A percentile compares a stretch with the other conserved stretches of the same genome.
Evolutionary conservation across 2,329 filamentous ascomycete species (phyloP).

Genomic region (Paecilomyces variotii): DNA sequence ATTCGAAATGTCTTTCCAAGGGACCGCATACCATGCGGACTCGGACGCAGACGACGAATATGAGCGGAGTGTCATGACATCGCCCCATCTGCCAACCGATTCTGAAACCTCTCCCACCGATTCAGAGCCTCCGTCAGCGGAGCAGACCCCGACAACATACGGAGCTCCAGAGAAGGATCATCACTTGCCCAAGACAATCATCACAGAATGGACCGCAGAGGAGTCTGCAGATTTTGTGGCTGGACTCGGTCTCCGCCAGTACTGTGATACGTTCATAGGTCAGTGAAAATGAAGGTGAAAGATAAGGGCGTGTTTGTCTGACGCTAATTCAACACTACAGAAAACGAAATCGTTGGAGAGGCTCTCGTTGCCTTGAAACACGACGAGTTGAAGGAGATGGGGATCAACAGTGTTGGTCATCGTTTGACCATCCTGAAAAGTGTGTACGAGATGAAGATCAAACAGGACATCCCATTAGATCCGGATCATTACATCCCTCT

Average conservation of each 20-base stretch:
- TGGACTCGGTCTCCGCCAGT: conserved; percentile 71
- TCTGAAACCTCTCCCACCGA: conserved; percentile 51
- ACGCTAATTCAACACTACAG: conserved; percentile 39
- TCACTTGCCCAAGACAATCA: conserved; percentile 47
- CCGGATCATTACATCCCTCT: conserved; percentile 88
- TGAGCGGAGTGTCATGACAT: conserved; percentile 52
- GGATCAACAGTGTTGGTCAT: conserved; percentile 85
- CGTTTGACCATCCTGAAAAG: conserved; percentile 90
- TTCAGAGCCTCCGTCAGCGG: conserved; percentile 50
- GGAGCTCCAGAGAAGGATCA: conserved; percentile 44
- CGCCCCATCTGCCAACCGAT: conserved; percentile 48
- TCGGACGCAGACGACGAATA: conserved; percentile 61
- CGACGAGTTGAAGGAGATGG: conserved; percentile 92
- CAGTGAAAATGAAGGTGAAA: conserved; percentile 27
- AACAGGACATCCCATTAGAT: conserved; percentile 84
- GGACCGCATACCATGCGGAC: conserved; percentile 50
- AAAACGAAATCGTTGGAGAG: conserved; percentile 91
- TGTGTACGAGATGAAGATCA: conserved; percentile 93
- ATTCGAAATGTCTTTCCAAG: conserved; percentile 34
- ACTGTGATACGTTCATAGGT: conserved; percentile 78
- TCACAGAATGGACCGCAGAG: conserved; percentile 61
- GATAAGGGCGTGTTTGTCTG: conserved; percentile 1
- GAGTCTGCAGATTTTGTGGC: conserved; percentile 86
- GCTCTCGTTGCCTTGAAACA: conserved; percentile 82
- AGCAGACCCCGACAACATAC: conserved; percentile 57